phyloP scores from a whole-genome alignment of 495 filamentous ascomycete species.

The Ramalina intermedia region DNA sequence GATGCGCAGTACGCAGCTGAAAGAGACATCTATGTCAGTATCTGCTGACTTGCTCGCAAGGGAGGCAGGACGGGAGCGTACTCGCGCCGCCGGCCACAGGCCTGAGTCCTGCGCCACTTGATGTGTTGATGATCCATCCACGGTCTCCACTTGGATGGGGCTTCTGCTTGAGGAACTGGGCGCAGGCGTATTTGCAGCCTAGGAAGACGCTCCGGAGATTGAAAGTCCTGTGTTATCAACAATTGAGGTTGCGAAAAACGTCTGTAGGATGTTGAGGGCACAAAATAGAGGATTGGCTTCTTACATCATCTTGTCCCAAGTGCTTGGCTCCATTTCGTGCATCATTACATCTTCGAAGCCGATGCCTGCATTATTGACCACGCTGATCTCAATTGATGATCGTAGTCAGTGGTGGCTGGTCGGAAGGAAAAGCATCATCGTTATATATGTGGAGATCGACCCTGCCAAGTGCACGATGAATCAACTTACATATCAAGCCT shows the following conservation, averaged over 20 bases:
- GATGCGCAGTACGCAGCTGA: conserved; percentile 33
- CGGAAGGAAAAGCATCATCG: background rate
- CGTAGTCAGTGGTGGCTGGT: background rate
- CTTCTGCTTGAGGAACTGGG: conserved; percentile 38
- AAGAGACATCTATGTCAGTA: background rate
- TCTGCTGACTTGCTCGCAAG: background rate
- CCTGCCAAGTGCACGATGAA: conserved; percentile 9
- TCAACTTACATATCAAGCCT: conserved; percentile 32
- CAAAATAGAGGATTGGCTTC: background rate
- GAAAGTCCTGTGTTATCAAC: conserved; percentile 12
- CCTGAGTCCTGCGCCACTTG: conserved; percentile 31
- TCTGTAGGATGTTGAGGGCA: too few relatives aligned
- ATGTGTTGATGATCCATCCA: conserved; percentile 44
- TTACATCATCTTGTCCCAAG: conserved; percentile 29
- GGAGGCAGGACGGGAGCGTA: background rate
- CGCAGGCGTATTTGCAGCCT: conserved; percentile 33
- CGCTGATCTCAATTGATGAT: conserved; percentile 12
- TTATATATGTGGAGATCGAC: too few relatives aligned
- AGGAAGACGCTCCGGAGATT: conserved; percentile 36
- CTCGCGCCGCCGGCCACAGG: background rate
- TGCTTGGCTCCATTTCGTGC: conserved; percentile 24
- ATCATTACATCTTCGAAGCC: conserved; percentile 17
- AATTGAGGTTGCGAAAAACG: too few relatives aligned
- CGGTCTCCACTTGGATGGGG: conserved; percentile 27
- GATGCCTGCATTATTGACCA: conserved; percentile 41